These are phyloP conservation scores for Leishmania gerbilli DNA, from an alignment of 208 protist genomes.

Conservation along the genomic window DNA sequence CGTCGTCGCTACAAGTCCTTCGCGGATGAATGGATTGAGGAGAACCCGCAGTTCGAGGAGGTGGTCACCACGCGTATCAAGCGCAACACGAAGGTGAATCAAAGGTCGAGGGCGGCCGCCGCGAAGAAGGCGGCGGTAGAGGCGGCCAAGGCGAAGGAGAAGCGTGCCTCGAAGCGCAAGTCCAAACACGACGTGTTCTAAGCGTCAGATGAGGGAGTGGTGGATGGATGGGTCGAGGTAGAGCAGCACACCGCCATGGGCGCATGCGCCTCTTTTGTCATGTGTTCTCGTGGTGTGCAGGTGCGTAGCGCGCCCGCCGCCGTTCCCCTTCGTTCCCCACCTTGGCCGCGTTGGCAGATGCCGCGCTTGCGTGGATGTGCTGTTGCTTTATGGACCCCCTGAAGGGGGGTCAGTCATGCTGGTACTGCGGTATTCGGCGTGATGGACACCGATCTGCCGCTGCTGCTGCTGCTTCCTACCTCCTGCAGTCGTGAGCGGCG, in stretches of 20 bases:
- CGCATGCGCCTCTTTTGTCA: background rate
- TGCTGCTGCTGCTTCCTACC: background rate
- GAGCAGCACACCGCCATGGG: no score
- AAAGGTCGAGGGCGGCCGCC: slow-evolving; percentile 63
- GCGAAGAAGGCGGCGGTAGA: slow-evolving; percentile 55
- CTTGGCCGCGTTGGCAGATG: background rate
- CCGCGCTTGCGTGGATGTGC: background rate
- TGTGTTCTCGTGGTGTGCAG: background rate
- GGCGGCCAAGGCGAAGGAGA: slow-evolving; percentile 59
- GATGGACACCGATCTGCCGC: background rate
- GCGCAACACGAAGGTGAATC: slow-evolving; percentile 74
- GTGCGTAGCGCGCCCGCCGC: background rate
- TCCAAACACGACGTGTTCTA: slow-evolving; percentile 35
- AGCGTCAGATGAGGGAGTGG: background rate
- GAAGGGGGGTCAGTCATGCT: background rate
- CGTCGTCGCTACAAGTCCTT: slow-evolving; percentile 81
- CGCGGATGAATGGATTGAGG: slow-evolving; percentile 88
- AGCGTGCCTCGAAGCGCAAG: slow-evolving; percentile 57
- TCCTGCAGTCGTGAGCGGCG: background rate
- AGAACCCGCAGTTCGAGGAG: slow-evolving; percentile 81
- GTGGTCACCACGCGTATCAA: slow-evolving; percentile 76
- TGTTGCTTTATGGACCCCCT: background rate
- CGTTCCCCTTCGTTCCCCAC: no score
- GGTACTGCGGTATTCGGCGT: background rate
- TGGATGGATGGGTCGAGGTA: background rate